Conservation (phyloP, 805 yeast genomes). For the Candida corydali region DNA sequence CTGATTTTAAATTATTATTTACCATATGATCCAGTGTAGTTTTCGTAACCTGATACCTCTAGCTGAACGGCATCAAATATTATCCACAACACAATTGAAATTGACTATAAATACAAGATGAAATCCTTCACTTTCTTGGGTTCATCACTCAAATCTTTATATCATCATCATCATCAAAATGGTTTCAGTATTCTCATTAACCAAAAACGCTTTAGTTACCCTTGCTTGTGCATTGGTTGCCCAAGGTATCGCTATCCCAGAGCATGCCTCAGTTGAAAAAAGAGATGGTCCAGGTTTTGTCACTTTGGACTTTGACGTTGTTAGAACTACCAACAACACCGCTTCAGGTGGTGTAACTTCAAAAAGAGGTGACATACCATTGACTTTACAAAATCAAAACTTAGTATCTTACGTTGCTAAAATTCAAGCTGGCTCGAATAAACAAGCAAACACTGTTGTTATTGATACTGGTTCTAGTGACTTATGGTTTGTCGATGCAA, state of each 20-base stretch:
- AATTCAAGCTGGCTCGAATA: not conserved
- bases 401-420: not conserved
- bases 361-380: constrained; percentile 3
- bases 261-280: constrained; percentile 1
- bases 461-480: constrained; percentile 25
- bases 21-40: too few species aligned
- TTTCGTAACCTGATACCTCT: too few species aligned
- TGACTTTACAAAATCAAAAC: constrained; percentile 2
- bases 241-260: constrained; percentile 9
- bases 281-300: constrained; percentile 7
- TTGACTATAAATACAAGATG: not conserved
- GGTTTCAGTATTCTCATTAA: constrained; percentile 9
- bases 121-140: too few species aligned
- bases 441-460: constrained; percentile 10
- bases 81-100: not conserved
- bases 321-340: constrained; percentile 2
- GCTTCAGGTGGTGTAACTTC: constrained; percentile 1
- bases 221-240: constrained; percentile 10
- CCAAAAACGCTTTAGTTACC: constrained; percentile 5
- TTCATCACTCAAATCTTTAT: too few species aligned
- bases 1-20: too few species aligned
- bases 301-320: constrained; percentile 8
- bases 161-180: too few species aligned
- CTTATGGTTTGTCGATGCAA: constrained; percentile 22
- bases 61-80: not conserved